These are phyloP conservation scores for Penicillium silybi DNA, from an alignment of 495 filamentous ascomycete genomes.

Conservation along the genomic window DNA sequence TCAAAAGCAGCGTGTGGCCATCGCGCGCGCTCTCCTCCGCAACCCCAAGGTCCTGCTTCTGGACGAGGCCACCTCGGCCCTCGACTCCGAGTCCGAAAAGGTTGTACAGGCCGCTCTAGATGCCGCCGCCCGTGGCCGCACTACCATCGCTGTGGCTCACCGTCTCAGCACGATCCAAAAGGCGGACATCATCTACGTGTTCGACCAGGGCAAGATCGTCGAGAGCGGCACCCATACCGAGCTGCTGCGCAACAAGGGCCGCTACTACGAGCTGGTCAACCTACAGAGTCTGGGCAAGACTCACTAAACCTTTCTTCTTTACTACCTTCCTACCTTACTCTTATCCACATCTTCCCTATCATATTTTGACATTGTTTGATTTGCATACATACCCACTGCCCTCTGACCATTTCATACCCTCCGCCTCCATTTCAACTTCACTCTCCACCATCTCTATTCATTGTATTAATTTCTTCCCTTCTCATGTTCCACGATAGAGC, in stretches of 20 bases:
- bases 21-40: slow-evolving; percentile 68
- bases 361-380: not conserved
- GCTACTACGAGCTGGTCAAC: slow-evolving; percentile 74
- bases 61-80: slow-evolving; percentile 77
- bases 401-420: not conserved
- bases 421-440: not conserved
- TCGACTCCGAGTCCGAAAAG: slow-evolving; percentile 80
- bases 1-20: slow-evolving; percentile 80
- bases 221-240: slow-evolving; percentile 70
- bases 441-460: slow-evolving; percentile 1
- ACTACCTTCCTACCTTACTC: not conserved
- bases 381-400: not conserved
- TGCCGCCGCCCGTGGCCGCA: slow-evolving; percentile 66
- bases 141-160: slow-evolving; percentile 77
- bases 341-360: not conserved
- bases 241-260: slow-evolving; percentile 60
- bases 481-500: not conserved
- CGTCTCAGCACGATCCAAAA: slow-evolving; percentile 76
- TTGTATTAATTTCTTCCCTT: slow-evolving; percentile 4
- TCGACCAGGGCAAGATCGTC: slow-evolving; percentile 69
- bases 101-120: slow-evolving; percentile 79
- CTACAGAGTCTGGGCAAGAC: slow-evolving; percentile 73
- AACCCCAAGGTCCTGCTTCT: slow-evolving; percentile 69
- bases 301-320: slow-evolving; percentile 8
- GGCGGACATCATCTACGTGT: slow-evolving; percentile 79